Conservation (phyloP, 2,329 filamentous ascomycete species). For the Fusarium decemcellulare region DNA sequence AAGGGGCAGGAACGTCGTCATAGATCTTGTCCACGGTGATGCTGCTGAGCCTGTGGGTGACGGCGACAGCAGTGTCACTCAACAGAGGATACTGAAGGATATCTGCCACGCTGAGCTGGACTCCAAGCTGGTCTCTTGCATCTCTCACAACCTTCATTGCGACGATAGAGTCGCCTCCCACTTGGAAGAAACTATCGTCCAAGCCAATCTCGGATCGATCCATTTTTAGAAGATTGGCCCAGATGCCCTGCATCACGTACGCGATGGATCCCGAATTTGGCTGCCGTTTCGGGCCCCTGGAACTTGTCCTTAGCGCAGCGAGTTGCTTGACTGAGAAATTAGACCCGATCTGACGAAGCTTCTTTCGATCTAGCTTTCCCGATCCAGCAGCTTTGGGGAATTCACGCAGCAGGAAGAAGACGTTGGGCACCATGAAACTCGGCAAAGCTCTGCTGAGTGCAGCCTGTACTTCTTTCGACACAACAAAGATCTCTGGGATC, state of each 20-base stretch:
- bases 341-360: conserved; percentile 8
- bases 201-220: conserved; percentile 58
- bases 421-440: not conserved
- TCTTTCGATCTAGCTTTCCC: conserved; percentile 16
- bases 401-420: not conserved
- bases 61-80: not conserved
- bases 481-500: not conserved
- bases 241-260: conserved; percentile 50
- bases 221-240: conserved; percentile 54
- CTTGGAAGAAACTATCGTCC: conserved; percentile 52
- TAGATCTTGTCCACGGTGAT: not conserved
- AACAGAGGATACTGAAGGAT: conserved; percentile 55
- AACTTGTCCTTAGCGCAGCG: not conserved
- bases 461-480: not conserved
- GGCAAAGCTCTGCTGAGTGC: not conserved
- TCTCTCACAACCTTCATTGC: conserved; percentile 65
- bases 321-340: conserved; percentile 6
- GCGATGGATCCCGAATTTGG: not conserved
- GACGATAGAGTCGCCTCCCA: conserved; percentile 62
- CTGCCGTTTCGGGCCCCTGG: not conserved
- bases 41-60: not conserved
- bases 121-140: conserved; percentile 52
- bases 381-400: conserved; percentile 6
- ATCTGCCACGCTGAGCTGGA: conserved; percentile 47
- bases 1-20: not conserved